These are phyloP conservation scores for Pyricularia grisea DNA, from an alignment of 2,329 filamentous ascomycete genomes.

Conservation along the genomic window DNA sequence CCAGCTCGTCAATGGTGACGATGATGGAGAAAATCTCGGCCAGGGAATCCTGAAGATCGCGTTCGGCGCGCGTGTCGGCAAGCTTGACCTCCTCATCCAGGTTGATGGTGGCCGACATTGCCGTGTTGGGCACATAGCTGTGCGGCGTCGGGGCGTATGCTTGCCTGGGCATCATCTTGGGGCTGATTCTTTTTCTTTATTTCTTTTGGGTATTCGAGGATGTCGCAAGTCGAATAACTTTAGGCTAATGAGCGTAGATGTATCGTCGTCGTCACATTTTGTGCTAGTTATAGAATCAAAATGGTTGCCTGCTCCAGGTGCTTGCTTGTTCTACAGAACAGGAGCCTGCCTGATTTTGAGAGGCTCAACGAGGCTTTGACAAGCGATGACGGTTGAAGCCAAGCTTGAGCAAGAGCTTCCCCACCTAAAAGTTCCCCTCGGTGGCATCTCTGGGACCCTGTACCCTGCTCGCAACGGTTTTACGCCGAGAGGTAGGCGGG, in stretches of 20 bases:
- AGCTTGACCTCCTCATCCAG: slow-evolving; percentile 97
- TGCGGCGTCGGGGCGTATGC: slow-evolving; percentile 84
- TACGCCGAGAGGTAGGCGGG: background rate
- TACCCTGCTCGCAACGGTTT: background rate
- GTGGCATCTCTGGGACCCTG: background rate
- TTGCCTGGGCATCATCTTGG: slow-evolving; percentile 48
- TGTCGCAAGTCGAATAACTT: background rate
- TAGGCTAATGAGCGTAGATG: background rate
- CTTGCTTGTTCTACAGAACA: background rate
- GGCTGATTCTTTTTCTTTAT: background rate
- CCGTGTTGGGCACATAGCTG: slow-evolving; percentile 80
- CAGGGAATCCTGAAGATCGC: slow-evolving; percentile 89
- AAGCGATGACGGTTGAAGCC: background rate
- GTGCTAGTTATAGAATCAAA: background rate
- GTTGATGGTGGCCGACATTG: slow-evolving; percentile 81
- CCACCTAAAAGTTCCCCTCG: background rate
- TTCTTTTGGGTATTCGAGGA: background rate
- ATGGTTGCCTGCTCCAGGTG: background rate
- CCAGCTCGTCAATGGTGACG: slow-evolving; percentile 85
- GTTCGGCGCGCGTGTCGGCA: slow-evolving; percentile 74
- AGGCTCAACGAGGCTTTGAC: background rate
- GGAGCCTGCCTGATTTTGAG: background rate
- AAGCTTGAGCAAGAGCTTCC: background rate
- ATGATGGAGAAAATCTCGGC: slow-evolving; percentile 98
- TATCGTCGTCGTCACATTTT: background rate